phyloP scores from a whole-genome alignment of 345 rosid species.

The Ailanthus altissimus region DNA sequence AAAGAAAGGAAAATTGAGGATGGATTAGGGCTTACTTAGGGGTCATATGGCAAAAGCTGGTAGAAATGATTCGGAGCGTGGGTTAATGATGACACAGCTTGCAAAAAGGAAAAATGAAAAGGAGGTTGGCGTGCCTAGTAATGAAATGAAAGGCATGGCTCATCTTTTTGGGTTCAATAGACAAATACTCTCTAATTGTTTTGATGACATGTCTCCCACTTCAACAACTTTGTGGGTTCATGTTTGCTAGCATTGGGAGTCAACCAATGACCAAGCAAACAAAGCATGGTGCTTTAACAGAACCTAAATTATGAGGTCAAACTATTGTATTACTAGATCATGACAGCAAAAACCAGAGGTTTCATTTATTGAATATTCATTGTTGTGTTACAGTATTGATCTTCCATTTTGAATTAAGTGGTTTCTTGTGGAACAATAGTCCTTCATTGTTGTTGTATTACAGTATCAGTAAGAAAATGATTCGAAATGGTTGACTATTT shows the following conservation, averaged over 20 bases:
- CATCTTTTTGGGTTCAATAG: conserved; percentile 12
- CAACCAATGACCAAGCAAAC: not conserved
- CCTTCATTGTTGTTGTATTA: not conserved
- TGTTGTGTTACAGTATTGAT: not conserved
- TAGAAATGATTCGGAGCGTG: conserved; percentile 57
- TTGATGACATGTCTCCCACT: conserved; percentile 48
- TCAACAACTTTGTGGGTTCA: conserved; percentile 42
- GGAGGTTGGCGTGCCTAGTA: conserved; percentile 43
- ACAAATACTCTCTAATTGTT: conserved; percentile 17
- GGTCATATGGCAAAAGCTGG: conserved; percentile 26
- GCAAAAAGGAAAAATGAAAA: conserved; percentile 20
- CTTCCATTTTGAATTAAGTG: not conserved
- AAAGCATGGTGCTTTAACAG: not conserved
- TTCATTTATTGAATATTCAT: no score
- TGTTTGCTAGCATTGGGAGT: conserved; percentile 12
- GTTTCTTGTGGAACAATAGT: not conserved
- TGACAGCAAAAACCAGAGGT: not conserved
- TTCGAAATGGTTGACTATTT: not conserved
- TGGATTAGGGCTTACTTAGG: not conserved
- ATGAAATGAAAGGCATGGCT: conserved; percentile 23
- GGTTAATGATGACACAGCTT: conserved; percentile 43
- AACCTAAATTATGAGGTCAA: conserved; percentile 6
- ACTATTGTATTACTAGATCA: not conserved
- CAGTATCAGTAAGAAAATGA: no score
- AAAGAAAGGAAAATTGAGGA: conserved; percentile 9